Evolutionary conservation across 768 basidiomycete genomes (phyloP).

Genomic region (Leccinum subtestaceum): DNA sequence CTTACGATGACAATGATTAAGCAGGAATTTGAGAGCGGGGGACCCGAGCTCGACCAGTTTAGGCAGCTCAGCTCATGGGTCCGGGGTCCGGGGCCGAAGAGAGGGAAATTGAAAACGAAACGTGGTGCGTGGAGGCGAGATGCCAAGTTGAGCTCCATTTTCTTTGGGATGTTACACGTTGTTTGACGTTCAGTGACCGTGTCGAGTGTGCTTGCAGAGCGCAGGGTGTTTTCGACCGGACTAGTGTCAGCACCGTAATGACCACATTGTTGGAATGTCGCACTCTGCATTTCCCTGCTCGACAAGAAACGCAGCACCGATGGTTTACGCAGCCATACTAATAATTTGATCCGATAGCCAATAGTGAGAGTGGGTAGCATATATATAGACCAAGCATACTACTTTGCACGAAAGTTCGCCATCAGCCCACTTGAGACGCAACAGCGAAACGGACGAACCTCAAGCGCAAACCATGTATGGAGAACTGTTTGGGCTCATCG

Average conservation of each 20-base stretch:
- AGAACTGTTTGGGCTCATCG: background rate
- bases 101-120: background rate
- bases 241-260: background rate
- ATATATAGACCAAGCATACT: background rate
- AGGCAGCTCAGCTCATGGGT: background rate
- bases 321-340: background rate
- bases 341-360: background rate
- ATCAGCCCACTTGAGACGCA: background rate
- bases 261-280: background rate
- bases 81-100: background rate
- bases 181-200: background rate
- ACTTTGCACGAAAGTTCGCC: background rate
- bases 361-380: background rate
- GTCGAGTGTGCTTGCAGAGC: background rate
- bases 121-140: background rate
- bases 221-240: background rate
- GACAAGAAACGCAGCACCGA: background rate
- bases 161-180: background rate
- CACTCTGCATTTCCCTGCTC: background rate
- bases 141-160: background rate
- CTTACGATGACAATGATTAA: background rate
- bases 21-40: background rate
- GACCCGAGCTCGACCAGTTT: background rate
- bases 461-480: conserved; percentile 15
- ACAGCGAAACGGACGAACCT: background rate